A percentile compares a stretch with the other conserved stretches of the same genome.
Conservation (phyloP, 2,329 filamentous ascomycete genomes). For the Raffaelea ambrosiae region DNA sequence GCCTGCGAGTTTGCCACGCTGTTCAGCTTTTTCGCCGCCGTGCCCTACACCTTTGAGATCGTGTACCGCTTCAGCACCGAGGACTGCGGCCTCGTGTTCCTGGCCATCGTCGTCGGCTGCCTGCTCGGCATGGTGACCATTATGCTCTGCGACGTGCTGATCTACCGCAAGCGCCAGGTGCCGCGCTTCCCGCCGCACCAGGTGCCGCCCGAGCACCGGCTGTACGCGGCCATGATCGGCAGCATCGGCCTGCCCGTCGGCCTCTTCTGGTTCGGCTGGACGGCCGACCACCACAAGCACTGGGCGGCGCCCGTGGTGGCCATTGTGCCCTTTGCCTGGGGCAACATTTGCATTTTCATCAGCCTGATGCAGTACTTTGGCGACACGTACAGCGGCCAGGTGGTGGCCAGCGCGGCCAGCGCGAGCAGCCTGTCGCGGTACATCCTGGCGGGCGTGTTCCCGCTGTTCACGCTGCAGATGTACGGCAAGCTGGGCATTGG, state of each 20-base stretch:
- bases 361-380: constrained; percentile 41
- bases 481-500: constrained; percentile 32
- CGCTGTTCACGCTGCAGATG: constrained; percentile 52
- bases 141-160: constrained; percentile 27
- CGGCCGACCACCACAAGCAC: constrained; percentile 31
- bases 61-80: constrained; percentile 36
- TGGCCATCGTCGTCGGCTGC: constrained; percentile 37
- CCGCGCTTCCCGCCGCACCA: constrained; percentile 22
- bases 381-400: constrained; percentile 46
- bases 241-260: constrained; percentile 42
- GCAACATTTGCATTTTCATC: constrained; percentile 52
- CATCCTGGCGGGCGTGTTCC: constrained; percentile 46
- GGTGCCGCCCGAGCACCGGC: constrained; percentile 45
- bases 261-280: constrained; percentile 56
- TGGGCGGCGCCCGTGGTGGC: constrained; percentile 44
- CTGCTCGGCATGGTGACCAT: constrained; percentile 33
- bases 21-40: constrained; percentile 43
- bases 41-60: constrained; percentile 37
- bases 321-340: constrained; percentile 49
- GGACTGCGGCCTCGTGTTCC: constrained; percentile 34
- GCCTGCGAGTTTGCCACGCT: constrained; percentile 42
- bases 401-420: constrained; percentile 49
- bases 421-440: constrained; percentile 53
- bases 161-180: constrained; percentile 29
- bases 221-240: constrained; percentile 52